phyloP scores from a whole-genome alignment of 305 asterid species.

The Solanum aculeatissimum region DNA sequence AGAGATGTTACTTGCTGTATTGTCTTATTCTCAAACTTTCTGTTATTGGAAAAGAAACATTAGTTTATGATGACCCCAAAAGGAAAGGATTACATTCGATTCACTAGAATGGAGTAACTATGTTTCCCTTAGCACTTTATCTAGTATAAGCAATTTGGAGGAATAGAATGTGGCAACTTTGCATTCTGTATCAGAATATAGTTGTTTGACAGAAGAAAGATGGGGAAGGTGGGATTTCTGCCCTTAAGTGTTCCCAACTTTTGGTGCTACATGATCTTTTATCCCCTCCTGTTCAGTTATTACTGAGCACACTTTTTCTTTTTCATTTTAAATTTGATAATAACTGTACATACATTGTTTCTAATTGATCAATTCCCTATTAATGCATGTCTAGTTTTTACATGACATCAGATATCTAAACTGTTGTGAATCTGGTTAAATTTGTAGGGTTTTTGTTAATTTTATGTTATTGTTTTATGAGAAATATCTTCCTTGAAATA shows the following conservation, averaged over 20 bases:
- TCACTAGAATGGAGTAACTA: background rate
- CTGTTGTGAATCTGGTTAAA: background rate
- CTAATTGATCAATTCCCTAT: background rate
- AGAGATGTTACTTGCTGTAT: background rate
- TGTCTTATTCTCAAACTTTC: background rate
- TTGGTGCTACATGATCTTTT: background rate
- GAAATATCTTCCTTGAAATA: slow-evolving; percentile 21
- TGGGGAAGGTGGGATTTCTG: background rate
- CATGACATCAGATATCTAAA: background rate
- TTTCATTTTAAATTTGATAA: background rate
- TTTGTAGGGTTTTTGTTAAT: background rate
- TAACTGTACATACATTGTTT: background rate
- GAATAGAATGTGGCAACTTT: background rate
- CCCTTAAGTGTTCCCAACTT: background rate
- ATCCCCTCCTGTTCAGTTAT: background rate
- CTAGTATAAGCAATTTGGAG: background rate
- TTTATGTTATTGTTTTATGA: background rate
- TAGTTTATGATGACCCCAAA: background rate
- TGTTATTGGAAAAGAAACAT: background rate
- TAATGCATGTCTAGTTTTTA: background rate
- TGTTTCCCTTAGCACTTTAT: background rate
- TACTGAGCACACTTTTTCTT: background rate
- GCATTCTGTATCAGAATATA: background rate
- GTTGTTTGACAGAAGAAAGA: background rate
- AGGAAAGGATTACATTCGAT: background rate